phyloP scores from a whole-genome alignment of 805 yeast species.

The Kurtzmaniella fragi region DNA sequence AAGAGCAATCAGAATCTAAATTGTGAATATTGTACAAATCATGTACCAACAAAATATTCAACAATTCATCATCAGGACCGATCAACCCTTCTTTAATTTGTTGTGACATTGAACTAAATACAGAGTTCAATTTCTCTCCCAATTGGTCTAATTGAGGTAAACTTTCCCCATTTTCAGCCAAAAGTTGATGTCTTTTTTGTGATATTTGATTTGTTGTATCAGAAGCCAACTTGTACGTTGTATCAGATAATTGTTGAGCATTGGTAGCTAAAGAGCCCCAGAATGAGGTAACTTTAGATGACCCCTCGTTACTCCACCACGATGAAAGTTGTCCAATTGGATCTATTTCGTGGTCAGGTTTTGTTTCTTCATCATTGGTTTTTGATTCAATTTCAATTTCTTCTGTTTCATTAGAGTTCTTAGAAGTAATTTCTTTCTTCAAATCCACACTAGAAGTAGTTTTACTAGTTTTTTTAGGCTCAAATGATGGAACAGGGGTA shows the following conservation, averaged over 20 bases:
- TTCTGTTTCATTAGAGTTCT: background rate
- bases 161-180: conserved; percentile 17
- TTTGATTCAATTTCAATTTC: background rate
- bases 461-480: conserved; percentile 29
- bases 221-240: conserved; percentile 46
- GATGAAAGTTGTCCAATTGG: conserved; percentile 62
- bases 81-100: conserved; percentile 49
- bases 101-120: conserved; percentile 34
- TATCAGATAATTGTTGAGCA: conserved; percentile 45
- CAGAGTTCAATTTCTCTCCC: conserved; percentile 22
- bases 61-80: conserved; percentile 46
- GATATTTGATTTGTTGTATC: conserved; percentile 38
- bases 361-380: conserved; percentile 2
- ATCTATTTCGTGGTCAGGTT: conserved; percentile 28
- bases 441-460: background rate
- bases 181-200: conserved; percentile 33
- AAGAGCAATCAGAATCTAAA: conserved; percentile 43
- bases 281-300: conserved; percentile 56
- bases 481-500: conserved; percentile 21
- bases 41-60: conserved; percentile 48
- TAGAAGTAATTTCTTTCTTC: conserved; percentile 9
- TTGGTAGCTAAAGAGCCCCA: conserved; percentile 64
- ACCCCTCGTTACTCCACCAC: conserved; percentile 75
- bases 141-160: conserved; percentile 23
- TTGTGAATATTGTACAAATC: conserved; percentile 53